Base-by-base conservation (phyloP, 352 stramenopile species). In the Globisporangium camurandrum region DNA sequence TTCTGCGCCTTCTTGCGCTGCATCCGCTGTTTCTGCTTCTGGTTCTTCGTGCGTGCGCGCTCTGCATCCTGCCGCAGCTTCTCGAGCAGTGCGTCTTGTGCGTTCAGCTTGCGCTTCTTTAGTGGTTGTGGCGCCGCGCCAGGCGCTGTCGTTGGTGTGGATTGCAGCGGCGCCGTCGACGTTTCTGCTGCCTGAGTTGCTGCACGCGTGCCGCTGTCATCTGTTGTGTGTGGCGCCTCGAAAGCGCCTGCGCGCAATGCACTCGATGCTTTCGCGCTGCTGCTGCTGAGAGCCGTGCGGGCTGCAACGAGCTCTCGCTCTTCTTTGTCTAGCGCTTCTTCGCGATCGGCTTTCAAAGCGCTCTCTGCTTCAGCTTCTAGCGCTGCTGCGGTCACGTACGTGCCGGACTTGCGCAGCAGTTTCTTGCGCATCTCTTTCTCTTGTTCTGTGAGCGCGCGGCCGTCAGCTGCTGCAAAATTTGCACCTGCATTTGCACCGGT, bases 371-470 rank as follows among this genome's bases (percentile, higher is more conserved):
- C 64, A 6, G 70, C 61, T 43, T 80, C 64, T 7, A 48, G 46
- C 8, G 52, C 47, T 14, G 41, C 39, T 8, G 52, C 47, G 11
- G 41, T 34, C 5, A 40, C 54, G n/a, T 69, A 69, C n/a, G 57
- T 59, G 1, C 62, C 61, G 6, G 66, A 62, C 26, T 87, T 86
- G 26, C 70, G 70, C 60, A 87, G 53, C 20, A 88, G 26, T 49
- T 90, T 90, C 34, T 69, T 73, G 61, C 81, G 85, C 69, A 87
- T 84, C 51, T 81, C 67, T 9, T 76, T 66, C 62, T 90, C 73
- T 37, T 85, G 54, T 31, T 80, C 63, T 1, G 69, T 86, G n/a
- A 83, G 52, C 20, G 56, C 49, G 2, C 64, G 66, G 27, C 46
- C 40, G 20, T 55, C 46, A 9, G 34, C 36, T 1, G 44, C 17